A percentile compares a stretch with the other conserved stretches of the same genome.
Evolutionary conservation across 257 asterid species (phyloP).

Genomic region (Nemophila menziesii): DNA sequence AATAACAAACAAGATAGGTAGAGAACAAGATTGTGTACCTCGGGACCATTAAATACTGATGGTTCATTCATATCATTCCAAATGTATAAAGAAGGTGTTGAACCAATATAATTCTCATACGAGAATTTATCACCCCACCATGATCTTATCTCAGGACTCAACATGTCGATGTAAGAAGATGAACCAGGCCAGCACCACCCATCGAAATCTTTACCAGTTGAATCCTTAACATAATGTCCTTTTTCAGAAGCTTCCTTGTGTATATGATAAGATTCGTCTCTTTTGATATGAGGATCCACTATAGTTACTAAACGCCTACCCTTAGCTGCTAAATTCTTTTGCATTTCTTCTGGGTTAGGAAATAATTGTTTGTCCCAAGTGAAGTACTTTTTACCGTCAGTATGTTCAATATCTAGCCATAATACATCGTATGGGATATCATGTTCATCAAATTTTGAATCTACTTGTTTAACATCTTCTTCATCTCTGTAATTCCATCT

Average conservation of each 20-base stretch:
- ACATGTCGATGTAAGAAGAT: conserved; percentile 74
- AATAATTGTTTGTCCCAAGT: conserved; percentile 83
- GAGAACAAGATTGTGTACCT: conserved; percentile 37
- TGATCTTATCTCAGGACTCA: conserved; percentile 83
- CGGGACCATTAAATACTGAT: conserved; percentile 96
- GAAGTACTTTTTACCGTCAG: conserved; percentile 86
- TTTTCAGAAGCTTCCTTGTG: conserved; percentile 83
- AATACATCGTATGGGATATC: conserved; percentile 94
- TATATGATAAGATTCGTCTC: conserved; percentile 73
- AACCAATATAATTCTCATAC: conserved; percentile 58
- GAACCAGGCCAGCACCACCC: conserved; percentile 99
- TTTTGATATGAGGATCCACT: conserved; percentile 95
- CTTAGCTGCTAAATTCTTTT: conserved; percentile 75
- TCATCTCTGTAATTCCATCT: conserved; percentile 98
- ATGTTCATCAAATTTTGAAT: conserved; percentile 78
- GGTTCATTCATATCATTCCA: conserved; percentile 99
- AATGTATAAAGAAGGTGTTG: conserved; percentile 71
- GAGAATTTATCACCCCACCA: conserved; percentile 94
- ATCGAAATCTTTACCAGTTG: conserved; percentile 78
- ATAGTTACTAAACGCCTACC: conserved; percentile 96
- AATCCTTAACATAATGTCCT: conserved; percentile 83
- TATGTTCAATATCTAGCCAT: conserved; percentile 98
- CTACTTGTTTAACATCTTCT: conserved; percentile 79
- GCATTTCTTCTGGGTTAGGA: conserved; percentile 94
- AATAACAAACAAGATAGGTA: not conserved